Evolutionary conservation across 805 yeast genomes (phyloP).

Genomic region (Suhomyces pyralidae): DNA sequence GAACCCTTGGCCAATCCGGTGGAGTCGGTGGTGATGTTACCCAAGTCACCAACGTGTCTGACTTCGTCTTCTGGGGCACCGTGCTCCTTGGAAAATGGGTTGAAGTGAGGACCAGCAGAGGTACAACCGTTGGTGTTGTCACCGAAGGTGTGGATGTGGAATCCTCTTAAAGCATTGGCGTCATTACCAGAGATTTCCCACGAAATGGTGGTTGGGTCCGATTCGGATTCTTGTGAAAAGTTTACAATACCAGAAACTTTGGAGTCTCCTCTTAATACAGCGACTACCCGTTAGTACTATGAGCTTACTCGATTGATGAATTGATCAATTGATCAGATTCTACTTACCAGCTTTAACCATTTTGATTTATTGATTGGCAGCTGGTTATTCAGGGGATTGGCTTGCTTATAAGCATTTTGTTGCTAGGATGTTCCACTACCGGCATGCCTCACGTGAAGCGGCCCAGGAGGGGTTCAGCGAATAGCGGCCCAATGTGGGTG

Average conservation of each 20-base stretch:
- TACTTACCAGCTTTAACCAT: constrained; percentile 68
- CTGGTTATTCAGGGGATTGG: background rate
- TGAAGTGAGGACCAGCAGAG: constrained; percentile 95
- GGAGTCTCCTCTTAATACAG: constrained; percentile 94
- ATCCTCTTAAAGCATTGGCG: constrained; percentile 87
- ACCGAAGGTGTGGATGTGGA: constrained; percentile 98
- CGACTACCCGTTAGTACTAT: constrained; percentile 50
- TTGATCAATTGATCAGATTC: background rate
- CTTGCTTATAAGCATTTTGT: background rate
- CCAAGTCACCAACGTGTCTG: constrained; percentile 95
- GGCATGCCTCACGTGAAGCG: background rate
- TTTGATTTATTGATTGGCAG: constrained; percentile 12
- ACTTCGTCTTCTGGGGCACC: constrained; percentile 84
- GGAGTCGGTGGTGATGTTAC: constrained; percentile 87
- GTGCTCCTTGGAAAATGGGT: constrained; percentile 84
- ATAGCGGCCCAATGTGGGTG: background rate
- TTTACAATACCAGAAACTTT: constrained; percentile 82
- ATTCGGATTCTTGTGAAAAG: constrained; percentile 79
- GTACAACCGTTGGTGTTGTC: constrained; percentile 99
- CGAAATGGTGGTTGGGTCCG: constrained; percentile 77
- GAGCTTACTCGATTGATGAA: background rate
- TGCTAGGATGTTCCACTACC: background rate
- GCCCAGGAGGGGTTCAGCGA: background rate
- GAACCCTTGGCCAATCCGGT: constrained; percentile 90
- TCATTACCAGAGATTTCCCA: constrained; percentile 91